Conservation (phyloP, 306 rosid species). For the Comarum palustre region DNA sequence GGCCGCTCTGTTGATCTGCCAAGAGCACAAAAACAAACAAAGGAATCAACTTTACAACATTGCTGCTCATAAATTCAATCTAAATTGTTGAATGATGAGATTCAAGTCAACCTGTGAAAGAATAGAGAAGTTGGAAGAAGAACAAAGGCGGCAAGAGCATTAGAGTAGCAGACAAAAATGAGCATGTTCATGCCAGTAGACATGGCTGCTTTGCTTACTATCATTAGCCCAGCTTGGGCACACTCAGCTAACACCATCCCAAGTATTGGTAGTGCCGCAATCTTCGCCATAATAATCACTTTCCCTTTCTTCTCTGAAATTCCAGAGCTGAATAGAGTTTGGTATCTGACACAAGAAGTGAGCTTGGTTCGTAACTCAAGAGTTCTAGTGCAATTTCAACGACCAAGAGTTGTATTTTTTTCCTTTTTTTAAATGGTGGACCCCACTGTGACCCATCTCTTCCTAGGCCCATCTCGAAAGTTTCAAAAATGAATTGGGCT, state of each 20-base stretch:
- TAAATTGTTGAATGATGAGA: too few relatives aligned
- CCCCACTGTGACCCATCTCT: too few relatives aligned
- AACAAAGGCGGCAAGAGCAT: constrained; percentile 52
- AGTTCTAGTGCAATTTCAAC: too few relatives aligned
- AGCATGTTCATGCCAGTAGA: constrained; percentile 61
- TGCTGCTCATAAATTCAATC: not conserved
- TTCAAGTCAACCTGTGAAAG: constrained; percentile 35
- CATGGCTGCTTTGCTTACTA: constrained; percentile 62
- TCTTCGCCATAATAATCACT: constrained; percentile 40
- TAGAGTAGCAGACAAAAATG: constrained; percentile 69
- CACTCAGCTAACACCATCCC: constrained; percentile 70
- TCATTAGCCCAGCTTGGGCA: constrained; percentile 66
- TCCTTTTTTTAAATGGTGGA: too few relatives aligned
- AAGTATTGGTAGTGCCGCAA: constrained; percentile 38
- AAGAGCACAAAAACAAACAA: not conserved
- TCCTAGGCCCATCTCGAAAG: too few relatives aligned
- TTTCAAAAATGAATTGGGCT: too few relatives aligned
- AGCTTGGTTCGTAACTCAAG: not conserved
- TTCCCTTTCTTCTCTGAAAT: not conserved
- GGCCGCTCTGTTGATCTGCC: constrained; percentile 52
- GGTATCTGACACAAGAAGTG: not conserved
- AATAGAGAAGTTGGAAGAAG: constrained; percentile 63
- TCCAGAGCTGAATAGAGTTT: not conserved
- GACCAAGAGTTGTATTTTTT: too few relatives aligned
- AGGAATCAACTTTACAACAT: not conserved